A percentile compares a stretch with the other conserved stretches of the same genome.
These are phyloP conservation scores for Cylindrotheca fusiformis DNA, from an alignment of 108 stramenopile species.

Conservation along the genomic window DNA sequence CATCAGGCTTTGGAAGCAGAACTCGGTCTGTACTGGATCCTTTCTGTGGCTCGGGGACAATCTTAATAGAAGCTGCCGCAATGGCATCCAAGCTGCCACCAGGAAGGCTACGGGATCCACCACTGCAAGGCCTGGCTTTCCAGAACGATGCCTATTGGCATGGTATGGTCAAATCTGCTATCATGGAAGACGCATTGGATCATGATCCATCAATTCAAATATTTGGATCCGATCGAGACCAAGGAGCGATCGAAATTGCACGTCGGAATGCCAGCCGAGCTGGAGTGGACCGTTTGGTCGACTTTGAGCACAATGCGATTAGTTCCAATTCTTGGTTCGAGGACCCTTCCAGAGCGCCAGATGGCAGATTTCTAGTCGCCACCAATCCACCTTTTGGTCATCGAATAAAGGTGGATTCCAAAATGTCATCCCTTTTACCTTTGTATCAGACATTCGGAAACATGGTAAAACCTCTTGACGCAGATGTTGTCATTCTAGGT, in stretches of 20 bases:
- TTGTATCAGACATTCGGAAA: constrained; percentile 16
- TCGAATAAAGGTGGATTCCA: constrained; percentile 13
- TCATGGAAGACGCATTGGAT: background rate
- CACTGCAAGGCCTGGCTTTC: constrained; percentile 50
- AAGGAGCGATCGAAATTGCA: constrained; percentile 51
- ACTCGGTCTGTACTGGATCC: constrained; percentile 55
- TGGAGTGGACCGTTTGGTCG: constrained; percentile 52
- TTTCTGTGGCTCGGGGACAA: constrained; percentile 80
- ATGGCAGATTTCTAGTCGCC: constrained; percentile 32
- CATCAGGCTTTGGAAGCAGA: constrained; percentile 22
- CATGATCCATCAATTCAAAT: constrained; percentile 7
- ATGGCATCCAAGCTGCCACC: constrained; percentile 61
- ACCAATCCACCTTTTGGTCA: constrained; percentile 76
- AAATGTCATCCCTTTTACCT: constrained; percentile 9
- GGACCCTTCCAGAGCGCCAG: constrained; percentile 4
- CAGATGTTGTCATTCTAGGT: background rate
- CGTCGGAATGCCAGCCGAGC: constrained; percentile 65
- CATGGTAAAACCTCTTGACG: background rate
- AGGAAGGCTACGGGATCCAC: constrained; percentile 51
- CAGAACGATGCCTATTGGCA: constrained; percentile 36
- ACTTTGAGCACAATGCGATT: constrained; percentile 33
- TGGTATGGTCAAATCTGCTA: constrained; percentile 6
- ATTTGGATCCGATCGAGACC: constrained; percentile 59
- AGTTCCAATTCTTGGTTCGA: constrained; percentile 26
- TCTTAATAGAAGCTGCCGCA: constrained; percentile 72